Evolutionary conservation across 495 filamentous ascomycete species (phyloP), one percentile per base, ranked within the genome.

Genomic region (Penicillium salamii): DNA sequence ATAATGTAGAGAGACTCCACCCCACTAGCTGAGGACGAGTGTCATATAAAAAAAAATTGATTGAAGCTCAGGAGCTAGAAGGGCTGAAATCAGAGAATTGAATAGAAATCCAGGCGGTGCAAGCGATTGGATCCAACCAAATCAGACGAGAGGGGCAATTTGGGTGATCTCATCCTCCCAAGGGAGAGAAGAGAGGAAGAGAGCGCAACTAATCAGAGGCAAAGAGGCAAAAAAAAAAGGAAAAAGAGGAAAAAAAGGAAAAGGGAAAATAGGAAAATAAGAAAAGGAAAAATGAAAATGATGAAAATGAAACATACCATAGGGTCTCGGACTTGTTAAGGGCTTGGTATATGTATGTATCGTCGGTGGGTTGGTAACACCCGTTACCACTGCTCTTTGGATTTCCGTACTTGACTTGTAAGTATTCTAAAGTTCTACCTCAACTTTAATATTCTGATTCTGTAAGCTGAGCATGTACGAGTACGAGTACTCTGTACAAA

Each of bases 241-340:
- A 26, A 8, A 26, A 26, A 26, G 8, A 26, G 23, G 23, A 8
- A 26, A 26, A 26, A 26, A 26, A 26, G 8, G 8, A 8, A 26
- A 29, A 29, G 49, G 37, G 19, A 26, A 33, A 37, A 55, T 43
- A 55, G 51, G 54, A 33, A 35, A 51, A 44, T 49, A 49, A 39
- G 32, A 55, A 49, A 49, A 39, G 8, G 8, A 8, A 26, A 26
- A 26, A 26, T 4, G 23, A 26, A 26, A 26, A 26, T 4, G 8
- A 8, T 4, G 23, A 46, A 57, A 54, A 52, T 38, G 52, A 58
- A 58, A 55, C 47, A 50, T 50, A 29, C 35, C 36, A 34, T 42
- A 37, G 40, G 43, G 37, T 50, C 49, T 50, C 55, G 55, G 55
- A 50, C 32, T 57, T 8, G 12, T 3, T 7, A 49, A 63, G 46